phyloP scores from a whole-genome alignment of 2,329 filamentous ascomycete genomes.

The Ophiognomonia clavigignenti-juglandacearum region DNA sequence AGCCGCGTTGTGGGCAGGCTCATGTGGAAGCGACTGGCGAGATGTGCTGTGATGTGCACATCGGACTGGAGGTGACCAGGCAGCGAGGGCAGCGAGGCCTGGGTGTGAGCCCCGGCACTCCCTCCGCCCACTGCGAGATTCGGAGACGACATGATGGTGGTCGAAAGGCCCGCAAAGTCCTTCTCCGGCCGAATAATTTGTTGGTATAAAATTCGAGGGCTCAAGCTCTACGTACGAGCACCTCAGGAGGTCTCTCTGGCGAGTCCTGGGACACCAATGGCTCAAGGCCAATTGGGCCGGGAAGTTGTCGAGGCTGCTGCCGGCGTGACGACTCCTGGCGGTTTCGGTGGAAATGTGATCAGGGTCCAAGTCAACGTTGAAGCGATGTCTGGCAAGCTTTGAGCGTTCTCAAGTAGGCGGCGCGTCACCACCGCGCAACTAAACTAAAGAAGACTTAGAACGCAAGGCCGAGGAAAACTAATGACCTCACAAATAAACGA shows the following conservation, averaged over 20 bases:
- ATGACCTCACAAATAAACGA: constrained; percentile 21
- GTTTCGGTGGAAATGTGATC: no score
- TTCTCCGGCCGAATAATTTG: no score
- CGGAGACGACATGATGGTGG: constrained; percentile 51
- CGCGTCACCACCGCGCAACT: no score
- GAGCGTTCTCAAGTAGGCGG: no score
- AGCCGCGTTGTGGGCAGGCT: constrained; percentile 81
- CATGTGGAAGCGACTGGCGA: constrained; percentile 88
- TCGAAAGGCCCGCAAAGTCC: no score
- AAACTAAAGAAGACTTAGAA: neutral
- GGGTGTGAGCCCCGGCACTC: constrained; percentile 58
- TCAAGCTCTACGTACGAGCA: neutral
- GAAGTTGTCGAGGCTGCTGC: neutral
- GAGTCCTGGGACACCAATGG: constrained; percentile 1
- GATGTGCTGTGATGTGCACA: constrained; percentile 71
- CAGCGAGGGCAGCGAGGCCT: constrained; percentile 82
- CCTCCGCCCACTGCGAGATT: constrained; percentile 46
- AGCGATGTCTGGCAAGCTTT: no score
- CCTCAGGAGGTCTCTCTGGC: neutral
- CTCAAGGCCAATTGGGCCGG: neutral
- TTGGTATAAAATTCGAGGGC: neutral
- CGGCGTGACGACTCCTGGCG: neutral
- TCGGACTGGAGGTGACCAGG: constrained; percentile 70
- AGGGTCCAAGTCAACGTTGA: no score
- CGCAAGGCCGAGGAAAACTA: neutral